Evolutionary conservation across 331 rosid genomes (phyloP).

Genomic region (Malus hybrid): DNA sequence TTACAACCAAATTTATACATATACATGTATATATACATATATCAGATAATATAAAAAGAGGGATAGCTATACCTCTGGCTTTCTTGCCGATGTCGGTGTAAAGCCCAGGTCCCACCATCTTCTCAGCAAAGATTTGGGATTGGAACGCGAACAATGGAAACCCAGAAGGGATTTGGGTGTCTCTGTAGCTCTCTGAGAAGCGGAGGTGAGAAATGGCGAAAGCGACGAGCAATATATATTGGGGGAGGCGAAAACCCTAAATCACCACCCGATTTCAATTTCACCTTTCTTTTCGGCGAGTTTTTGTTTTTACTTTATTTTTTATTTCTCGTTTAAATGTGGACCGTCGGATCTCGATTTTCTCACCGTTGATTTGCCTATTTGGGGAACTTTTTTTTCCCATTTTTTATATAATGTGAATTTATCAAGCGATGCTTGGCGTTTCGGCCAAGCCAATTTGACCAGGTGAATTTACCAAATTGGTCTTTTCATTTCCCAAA

Average conservation of each 20-base stretch:
- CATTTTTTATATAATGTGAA: too few relatives aligned
- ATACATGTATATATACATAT: neutral
- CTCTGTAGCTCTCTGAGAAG: neutral
- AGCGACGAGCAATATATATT: slow-evolving; percentile 6
- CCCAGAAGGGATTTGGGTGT: neutral
- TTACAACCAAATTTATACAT: neutral
- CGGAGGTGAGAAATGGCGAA: neutral
- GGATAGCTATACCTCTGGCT: slow-evolving; percentile 56
- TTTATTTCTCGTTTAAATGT: neutral
- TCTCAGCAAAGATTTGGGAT: slow-evolving; percentile 18
- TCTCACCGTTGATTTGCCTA: slow-evolving; percentile 9
- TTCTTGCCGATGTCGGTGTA: slow-evolving; percentile 85
- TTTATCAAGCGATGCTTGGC: neutral
- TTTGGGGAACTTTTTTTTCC: neutral
- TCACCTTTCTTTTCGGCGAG: neutral
- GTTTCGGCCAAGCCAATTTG: slow-evolving; percentile 15
- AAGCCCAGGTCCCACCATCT: slow-evolving; percentile 90
- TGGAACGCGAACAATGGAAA: neutral
- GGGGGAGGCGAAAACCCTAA: slow-evolving; percentile 23
- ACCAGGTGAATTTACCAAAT: neutral
- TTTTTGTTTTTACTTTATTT: neutral
- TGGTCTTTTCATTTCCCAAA: neutral
- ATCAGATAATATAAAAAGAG: neutral
- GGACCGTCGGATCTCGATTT: neutral
- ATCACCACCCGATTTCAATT: neutral